Percentiles rank a stretch among this genome's conserved stretches.
These are phyloP conservation scores for Phytophthora boehmeriae DNA, from an alignment of 352 stramenopile genomes.

Conservation along the genomic window DNA sequence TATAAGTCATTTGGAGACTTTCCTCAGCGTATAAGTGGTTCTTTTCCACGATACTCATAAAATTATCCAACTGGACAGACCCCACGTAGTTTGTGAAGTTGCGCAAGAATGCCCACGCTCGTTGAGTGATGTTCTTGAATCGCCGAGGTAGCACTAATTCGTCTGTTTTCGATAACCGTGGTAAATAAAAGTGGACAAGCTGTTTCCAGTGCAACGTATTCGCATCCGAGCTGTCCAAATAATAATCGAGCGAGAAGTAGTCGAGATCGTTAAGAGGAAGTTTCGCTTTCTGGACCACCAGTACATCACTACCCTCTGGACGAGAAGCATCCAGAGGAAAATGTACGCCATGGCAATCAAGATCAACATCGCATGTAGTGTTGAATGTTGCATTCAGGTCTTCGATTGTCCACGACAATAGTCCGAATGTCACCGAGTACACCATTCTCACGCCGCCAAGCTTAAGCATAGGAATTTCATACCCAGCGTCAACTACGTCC, in stretches of 20 bases:
- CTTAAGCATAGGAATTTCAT: not conserved
- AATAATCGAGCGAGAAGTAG: not conserved
- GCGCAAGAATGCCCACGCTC: not conserved
- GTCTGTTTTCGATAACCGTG: not conserved
- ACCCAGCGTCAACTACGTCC: not conserved
- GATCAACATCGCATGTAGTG: conserved; percentile 1
- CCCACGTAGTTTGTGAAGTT: conserved; percentile 3
- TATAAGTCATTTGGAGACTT: conserved; percentile 35
- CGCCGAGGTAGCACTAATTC: conserved; percentile 14
- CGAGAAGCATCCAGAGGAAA: conserved; percentile 6
- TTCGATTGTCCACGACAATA: conserved; percentile 20
- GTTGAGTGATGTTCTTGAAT: not conserved
- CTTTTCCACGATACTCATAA: conserved; percentile 16
- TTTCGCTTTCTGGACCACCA: not conserved
- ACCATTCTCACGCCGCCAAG: conserved; percentile 1
- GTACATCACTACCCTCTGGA: not conserved
- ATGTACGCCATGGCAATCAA: conserved; percentile 6
- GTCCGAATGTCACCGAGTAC: conserved; percentile 29
- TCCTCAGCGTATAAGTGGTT: conserved; percentile 42
- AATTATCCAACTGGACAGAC: conserved; percentile 5
- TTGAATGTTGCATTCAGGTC: conserved; percentile 11
- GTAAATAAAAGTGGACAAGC: conserved; percentile 1
- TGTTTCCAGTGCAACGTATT: conserved; percentile 11
- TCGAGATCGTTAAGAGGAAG: conserved; percentile 5
- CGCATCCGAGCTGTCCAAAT: not conserved